Conservation (phyloP, 1,284 basidiomycete genomes). For the Phaffia rhodozyma region DNA sequence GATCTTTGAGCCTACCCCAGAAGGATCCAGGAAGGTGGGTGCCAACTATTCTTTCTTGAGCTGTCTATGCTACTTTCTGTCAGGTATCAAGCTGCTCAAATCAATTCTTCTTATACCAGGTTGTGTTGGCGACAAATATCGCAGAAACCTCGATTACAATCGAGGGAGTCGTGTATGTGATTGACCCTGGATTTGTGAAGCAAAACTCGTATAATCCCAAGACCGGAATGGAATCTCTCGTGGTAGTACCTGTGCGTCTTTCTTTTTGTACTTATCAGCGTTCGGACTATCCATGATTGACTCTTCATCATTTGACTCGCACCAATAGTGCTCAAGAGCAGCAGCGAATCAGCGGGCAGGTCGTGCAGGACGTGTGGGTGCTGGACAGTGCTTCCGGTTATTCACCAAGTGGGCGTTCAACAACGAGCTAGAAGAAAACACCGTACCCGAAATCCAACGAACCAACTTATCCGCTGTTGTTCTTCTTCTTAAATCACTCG, state of each 20-base stretch:
- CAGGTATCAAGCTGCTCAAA: not conserved
- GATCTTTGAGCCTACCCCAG: constrained; percentile 97
- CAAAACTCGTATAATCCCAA: constrained; percentile 95
- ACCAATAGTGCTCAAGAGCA: constrained; percentile 72
- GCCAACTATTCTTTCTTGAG: not conserved
- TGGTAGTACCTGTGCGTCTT: constrained; percentile 71
- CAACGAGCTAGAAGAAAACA: constrained; percentile 50
- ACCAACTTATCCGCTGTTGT: constrained; percentile 41
- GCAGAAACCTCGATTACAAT: constrained; percentile 97
- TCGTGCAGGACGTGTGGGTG: constrained; percentile 90
- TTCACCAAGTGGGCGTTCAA: constrained; percentile 54
- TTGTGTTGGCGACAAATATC: constrained; percentile 96
- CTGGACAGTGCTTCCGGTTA: constrained; percentile 90
- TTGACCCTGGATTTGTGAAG: constrained; percentile 95
- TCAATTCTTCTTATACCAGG: constrained; percentile 30
- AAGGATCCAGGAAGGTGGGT: constrained; percentile 71
- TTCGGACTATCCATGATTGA: not conserved
- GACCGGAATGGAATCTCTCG: constrained; percentile 89
- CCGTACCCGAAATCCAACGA: constrained; percentile 46
- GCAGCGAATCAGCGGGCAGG: constrained; percentile 96
- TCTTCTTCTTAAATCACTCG: constrained; percentile 48
- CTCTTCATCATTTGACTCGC: not conserved
- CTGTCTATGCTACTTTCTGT: not conserved
- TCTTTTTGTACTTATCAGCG: constrained; percentile 15
- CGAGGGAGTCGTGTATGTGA: constrained; percentile 94